Conservation (phyloP, 2,329 filamentous ascomycete species). For the Fusarium neocosmosporiellum region DNA sequence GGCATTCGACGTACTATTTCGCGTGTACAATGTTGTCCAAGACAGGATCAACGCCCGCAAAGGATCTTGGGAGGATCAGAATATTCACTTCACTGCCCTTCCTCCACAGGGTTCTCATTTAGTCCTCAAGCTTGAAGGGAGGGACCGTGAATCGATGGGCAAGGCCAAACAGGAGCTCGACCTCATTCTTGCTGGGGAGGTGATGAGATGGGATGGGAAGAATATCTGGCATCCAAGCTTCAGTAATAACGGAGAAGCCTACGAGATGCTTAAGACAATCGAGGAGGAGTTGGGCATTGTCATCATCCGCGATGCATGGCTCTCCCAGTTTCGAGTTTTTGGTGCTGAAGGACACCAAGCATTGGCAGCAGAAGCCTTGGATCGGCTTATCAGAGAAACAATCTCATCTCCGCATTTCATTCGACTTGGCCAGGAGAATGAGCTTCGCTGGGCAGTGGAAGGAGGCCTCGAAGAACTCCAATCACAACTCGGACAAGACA, state of each 20-base stretch:
- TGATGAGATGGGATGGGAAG: constrained; percentile 13
- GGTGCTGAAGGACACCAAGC: background rate
- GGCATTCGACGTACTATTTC: constrained; percentile 51
- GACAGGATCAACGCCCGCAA: constrained; percentile 42
- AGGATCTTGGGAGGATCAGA: constrained; percentile 45
- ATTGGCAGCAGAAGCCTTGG: background rate
- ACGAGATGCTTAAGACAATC: background rate
- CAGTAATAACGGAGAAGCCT: background rate
- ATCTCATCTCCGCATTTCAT: constrained; percentile 32
- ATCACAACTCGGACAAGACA: constrained; percentile 40
- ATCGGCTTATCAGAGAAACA: background rate
- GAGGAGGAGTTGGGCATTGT: constrained; percentile 11
- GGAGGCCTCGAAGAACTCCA: constrained; percentile 48
- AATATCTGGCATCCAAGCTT: constrained; percentile 7
- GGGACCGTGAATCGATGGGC: background rate
- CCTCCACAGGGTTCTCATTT: constrained; percentile 31
- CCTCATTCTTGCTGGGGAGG: background rate
- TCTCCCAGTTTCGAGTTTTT: constrained; percentile 13
- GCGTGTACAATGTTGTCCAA: constrained; percentile 48
- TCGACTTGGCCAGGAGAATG: constrained; percentile 37
- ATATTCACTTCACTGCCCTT: constrained; percentile 4
- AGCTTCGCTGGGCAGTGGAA: constrained; percentile 46
- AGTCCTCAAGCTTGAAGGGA: constrained; percentile 22
- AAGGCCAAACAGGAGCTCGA: constrained; percentile 12
- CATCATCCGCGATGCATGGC: constrained; percentile 11